Base-by-base conservation (phyloP, 352 stramenopile genomes). In the Phytophthora quininea region DNA sequence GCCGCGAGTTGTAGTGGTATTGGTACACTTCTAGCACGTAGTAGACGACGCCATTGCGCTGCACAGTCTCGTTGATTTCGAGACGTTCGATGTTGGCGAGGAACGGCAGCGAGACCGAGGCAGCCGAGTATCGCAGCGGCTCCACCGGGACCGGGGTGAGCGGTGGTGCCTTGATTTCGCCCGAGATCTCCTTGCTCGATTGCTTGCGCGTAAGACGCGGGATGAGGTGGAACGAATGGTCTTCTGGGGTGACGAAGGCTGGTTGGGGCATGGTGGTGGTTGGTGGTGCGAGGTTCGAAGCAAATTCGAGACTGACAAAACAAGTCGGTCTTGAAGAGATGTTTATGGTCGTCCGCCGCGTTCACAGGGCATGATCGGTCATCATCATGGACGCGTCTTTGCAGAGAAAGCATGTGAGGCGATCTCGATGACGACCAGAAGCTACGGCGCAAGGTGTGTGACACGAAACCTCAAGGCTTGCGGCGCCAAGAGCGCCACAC, bases 11-110 rank as follows among this genome's bases (percentile, higher is more conserved):
- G 54, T 67, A 76, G 62, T 87, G 73, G 68, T 76, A 81, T 33
- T 82, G 74, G 67, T 65, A 89, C 4, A 89, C 71, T 31, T 88
- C 69, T 33, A 91, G 43, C n/a, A 80, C 68, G 53, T 86, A 91
- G 59, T 82, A 84, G 7, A 77, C 79, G 35, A 83, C 73, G 47
- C 68, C 67, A 47, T 84, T 60, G 50, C 74, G 69, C 56, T 72
- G 53, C 42, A 77, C 61, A 2, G 78, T 77, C 48, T 80, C 72
- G 48, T 72, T 71, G 67, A 91, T 80, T 53, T 82, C 78, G 6
- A 91, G 56, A 11, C 64, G 72, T 30, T 91, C 80, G 38, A 91
- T 80, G 55, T 70, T 76, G 63, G 69, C 71, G 12, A 91, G 70
- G 64, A 86, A 89, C 29, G 69, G 67, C 32, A 82, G 62, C 48